Conservation (phyloP, 139 green algal species). For the Chlamydomonas schloesseri region DNA sequence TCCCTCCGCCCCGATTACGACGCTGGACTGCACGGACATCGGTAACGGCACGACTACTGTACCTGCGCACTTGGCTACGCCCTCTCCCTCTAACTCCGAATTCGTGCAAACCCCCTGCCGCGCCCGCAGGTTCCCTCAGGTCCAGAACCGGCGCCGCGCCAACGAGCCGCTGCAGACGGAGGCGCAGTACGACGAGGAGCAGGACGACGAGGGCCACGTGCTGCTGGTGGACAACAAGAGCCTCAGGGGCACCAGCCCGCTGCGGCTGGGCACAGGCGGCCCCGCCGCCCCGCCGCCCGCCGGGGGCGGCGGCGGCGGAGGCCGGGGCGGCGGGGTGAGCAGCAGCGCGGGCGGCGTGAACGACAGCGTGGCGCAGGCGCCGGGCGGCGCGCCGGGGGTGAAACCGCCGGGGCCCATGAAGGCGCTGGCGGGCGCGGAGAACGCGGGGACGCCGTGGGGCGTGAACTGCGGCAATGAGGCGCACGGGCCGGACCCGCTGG, state of each 20-base stretch:
- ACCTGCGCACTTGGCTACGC: too few relatives aligned
- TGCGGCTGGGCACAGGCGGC: neutral
- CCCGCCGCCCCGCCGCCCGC: neutral
- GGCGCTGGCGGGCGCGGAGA: neutral
- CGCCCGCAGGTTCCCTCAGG: conserved; percentile 17
- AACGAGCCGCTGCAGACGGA: conserved; percentile 43
- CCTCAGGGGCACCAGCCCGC: neutral
- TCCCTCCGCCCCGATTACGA: too few relatives aligned
- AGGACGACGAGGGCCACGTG: conserved; percentile 41
- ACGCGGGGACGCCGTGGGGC: conserved; percentile 13
- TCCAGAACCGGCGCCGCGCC: conserved; percentile 32
- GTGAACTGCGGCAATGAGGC: conserved; percentile 23
- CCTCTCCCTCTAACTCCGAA: too few relatives aligned
- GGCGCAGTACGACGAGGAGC: conserved; percentile 42
- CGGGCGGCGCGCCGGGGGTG: neutral
- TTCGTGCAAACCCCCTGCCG: too few relatives aligned
- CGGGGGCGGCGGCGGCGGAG: neutral
- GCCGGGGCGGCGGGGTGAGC: too few relatives aligned
- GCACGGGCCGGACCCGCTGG: conserved; percentile 49
- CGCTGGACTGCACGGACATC: too few relatives aligned
- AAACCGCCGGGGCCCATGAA: neutral
- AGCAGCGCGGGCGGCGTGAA: neutral
- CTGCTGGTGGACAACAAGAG: conserved; percentile 15
- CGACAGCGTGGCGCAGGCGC: neutral
- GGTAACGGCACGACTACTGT: too few relatives aligned